Evolutionary conservation across 192 early-diverging fungal species (phyloP).

Genomic region (Gamsiella multidivaricata): DNA sequence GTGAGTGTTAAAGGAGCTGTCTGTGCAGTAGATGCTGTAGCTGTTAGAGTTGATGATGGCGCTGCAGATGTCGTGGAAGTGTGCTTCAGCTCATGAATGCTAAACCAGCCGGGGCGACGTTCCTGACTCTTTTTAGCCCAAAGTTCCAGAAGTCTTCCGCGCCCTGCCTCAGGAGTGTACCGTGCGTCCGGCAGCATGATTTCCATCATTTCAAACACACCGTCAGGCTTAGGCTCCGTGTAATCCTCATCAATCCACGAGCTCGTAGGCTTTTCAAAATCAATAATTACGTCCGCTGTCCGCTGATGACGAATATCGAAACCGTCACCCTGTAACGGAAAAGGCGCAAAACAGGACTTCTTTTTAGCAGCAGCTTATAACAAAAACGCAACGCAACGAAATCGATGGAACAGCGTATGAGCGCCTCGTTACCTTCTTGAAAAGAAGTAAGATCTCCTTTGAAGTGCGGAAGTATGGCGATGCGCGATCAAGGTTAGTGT

Average conservation of each 20-base stretch:
- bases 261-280: slow-evolving; percentile 59
- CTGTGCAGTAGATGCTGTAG: not conserved
- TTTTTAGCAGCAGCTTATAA: too few species aligned
- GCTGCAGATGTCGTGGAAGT: not conserved
- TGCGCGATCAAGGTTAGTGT: slow-evolving; percentile 53
- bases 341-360: not conserved
- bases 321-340: slow-evolving; percentile 55
- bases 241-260: slow-evolving; percentile 64
- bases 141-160: slow-evolving; percentile 63
- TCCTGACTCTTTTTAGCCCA: slow-evolving; percentile 50
- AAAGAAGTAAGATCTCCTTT: slow-evolving; percentile 69
- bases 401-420: not conserved
- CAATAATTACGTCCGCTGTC: slow-evolving; percentile 70
- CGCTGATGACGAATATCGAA: slow-evolving; percentile 70
- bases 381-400: not conserved
- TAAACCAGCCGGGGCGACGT: slow-evolving; percentile 42
- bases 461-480: slow-evolving; percentile 63
- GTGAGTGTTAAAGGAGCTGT: not conserved
- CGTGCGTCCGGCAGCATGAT: slow-evolving; percentile 63
- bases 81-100: slow-evolving; percentile 36
- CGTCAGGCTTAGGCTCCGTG: slow-evolving; percentile 63
- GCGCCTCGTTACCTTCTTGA: slow-evolving; percentile 56
- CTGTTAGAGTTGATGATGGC: not conserved
- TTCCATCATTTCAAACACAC: slow-evolving; percentile 68
- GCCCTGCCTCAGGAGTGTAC: slow-evolving; percentile 47